phyloP scores from a whole-genome alignment of 495 filamentous ascomycete species.

The Gamarada debralockiae region DNA sequence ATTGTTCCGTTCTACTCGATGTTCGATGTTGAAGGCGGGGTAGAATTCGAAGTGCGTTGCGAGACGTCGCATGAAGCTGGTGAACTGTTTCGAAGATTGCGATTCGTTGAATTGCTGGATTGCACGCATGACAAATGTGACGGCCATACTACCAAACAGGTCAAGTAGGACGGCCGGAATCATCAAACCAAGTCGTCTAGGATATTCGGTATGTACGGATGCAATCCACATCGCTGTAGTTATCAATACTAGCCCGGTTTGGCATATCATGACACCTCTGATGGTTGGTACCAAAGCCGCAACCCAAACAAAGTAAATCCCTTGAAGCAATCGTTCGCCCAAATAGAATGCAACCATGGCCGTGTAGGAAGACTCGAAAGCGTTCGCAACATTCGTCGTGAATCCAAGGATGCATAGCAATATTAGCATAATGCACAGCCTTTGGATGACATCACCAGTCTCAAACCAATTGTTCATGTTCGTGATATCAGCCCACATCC shows the following conservation, averaged over 20 bases:
- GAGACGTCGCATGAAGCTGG: neutral
- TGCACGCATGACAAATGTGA: constrained; percentile 27
- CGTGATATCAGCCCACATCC: constrained; percentile 49
- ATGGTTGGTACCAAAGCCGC: constrained; percentile 45
- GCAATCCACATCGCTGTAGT: constrained; percentile 46
- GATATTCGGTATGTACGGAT: constrained; percentile 38
- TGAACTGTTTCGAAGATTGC: constrained; percentile 3
- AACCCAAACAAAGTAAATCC: constrained; percentile 34
- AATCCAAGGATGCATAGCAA: constrained; percentile 47
- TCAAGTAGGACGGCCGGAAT: constrained; percentile 43
- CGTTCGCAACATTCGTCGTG: constrained; percentile 48
- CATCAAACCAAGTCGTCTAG: constrained; percentile 35
- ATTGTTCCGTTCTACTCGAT: constrained; percentile 48
- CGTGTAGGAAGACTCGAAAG: constrained; percentile 41
- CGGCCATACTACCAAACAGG: constrained; percentile 30
- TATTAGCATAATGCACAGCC: constrained; percentile 45
- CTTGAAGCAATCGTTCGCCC: constrained; percentile 41
- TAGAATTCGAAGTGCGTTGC: constrained; percentile 41
- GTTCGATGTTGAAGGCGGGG: constrained; percentile 53
- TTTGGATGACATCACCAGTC: constrained; percentile 46
- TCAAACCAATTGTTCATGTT: constrained; percentile 50
- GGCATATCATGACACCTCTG: constrained; percentile 39
- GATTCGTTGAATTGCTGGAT: no score
- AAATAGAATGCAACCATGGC: constrained; percentile 50
- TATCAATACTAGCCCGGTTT: constrained; percentile 31